Evolutionary conservation across 495 filamentous ascomycete species (phyloP), one percentile per base, ranked within the genome.

Genomic region (Penicillium diatomitis): DNA sequence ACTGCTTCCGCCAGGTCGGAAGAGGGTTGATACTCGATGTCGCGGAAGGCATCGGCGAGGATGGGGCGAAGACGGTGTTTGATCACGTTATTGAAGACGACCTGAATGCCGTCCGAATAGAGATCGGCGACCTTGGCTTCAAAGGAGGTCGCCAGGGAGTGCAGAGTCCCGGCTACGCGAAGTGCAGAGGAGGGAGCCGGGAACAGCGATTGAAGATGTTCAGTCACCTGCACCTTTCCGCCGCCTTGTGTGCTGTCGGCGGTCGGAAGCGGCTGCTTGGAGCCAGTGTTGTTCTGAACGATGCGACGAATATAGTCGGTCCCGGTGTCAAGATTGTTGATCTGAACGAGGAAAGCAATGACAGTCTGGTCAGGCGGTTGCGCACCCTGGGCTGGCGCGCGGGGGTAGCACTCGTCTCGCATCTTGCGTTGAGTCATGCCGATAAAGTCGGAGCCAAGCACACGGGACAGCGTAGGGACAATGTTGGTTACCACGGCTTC

Each of bases 381-480:
- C 8, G 78, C 82, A 38, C 89, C 88, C 60, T 87, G 83, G 8
- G 87, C 78, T 3, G 78, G 64, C 6, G 83, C 72, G 54, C 85
- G 84, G 0, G 90, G 90, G 65, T 96, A 96, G 53, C 79, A 83
- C 61, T 97, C 91, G 60, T 96, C 90, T 41, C 89, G 84, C 92
- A 98, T 96, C 61, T 91, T 95, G 38, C 91, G 84, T 58, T 96
- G 92, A 27, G 95, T 86, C 88, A 98, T 95, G 60, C 88, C 88
- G 50, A 97, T 80, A 58, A 97, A 97, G 67, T 97, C 92, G 27
- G 85, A 82, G 36, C 88, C 85, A 6, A 98, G 80, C n/a, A 98
- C 82, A 43, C 88, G 79, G 37, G 81, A 78, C n/a, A 96, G 74
- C 0, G 82, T 84, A 2, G 90, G 84, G 35, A 96, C 74, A 6